A percentile compares a stretch with the other conserved stretches of the same genome.
phyloP scores from a whole-genome alignment of 768 basidiomycete species.

The Tylopilus sp. region DNA sequence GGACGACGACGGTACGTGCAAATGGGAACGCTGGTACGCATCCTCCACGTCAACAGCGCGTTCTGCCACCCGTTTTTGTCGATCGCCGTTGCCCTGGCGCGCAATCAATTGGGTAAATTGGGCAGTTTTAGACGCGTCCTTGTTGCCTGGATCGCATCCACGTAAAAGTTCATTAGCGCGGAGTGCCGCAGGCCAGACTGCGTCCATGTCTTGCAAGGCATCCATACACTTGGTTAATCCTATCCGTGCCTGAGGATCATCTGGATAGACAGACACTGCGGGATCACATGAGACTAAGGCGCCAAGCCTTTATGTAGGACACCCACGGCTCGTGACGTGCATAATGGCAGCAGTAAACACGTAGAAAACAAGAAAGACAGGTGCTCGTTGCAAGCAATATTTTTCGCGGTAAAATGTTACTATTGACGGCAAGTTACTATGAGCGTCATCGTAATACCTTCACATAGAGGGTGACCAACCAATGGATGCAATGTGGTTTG shows the following conservation, averaged over 20 bases:
- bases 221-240: conserved; percentile 68
- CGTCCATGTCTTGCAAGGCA: conserved; percentile 58
- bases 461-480: conserved; percentile 34
- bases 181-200: conserved; percentile 73
- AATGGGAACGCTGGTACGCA: conserved; percentile 21
- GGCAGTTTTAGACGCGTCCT: not conserved
- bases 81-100: conserved; percentile 26
- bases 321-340: conserved; percentile 72
- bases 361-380: conserved; percentile 76
- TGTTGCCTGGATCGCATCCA: conserved; percentile 46
- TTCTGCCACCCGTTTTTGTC: conserved; percentile 61
- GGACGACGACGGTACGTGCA: conserved; percentile 8
- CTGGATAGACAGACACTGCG: conserved; percentile 55
- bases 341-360: conserved; percentile 77
- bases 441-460: not conserved
- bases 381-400: conserved; percentile 55
- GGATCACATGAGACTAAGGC: not conserved
- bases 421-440: conserved; percentile 18
- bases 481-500: conserved; percentile 75
- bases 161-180: conserved; percentile 71
- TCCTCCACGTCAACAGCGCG: conserved; percentile 42
- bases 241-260: conserved; percentile 65
- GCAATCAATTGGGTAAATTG: conserved; percentile 11
- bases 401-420: conserved; percentile 59
- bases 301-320: not conserved